These are phyloP conservation scores for Trametes polyzona DNA, from an alignment of 1,284 basidiomycete genomes.

Conservation along the genomic window DNA sequence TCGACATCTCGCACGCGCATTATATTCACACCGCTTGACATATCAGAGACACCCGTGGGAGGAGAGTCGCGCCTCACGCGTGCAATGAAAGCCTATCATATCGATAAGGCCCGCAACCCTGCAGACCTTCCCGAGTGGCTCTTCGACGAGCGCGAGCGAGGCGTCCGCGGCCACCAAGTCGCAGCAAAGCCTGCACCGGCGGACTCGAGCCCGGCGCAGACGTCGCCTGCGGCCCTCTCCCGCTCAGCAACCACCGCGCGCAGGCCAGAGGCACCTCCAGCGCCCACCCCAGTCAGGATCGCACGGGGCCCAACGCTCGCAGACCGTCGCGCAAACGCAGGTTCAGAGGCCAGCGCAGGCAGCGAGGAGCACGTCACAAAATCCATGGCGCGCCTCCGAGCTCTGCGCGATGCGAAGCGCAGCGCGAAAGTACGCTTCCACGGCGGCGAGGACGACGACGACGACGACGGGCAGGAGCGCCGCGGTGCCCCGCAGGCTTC, in stretches of 20 bases:
- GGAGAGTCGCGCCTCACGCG: constrained; percentile 62
- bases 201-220: neutral
- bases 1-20: neutral
- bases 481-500: neutral
- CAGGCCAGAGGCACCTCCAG: constrained; percentile 1
- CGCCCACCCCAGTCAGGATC: constrained; percentile 9
- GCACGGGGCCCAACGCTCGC: constrained; percentile 19
- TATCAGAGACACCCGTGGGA: constrained; percentile 56
- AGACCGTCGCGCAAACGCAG: constrained; percentile 12
- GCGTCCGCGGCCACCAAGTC: constrained; percentile 19
- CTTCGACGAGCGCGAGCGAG: constrained; percentile 60
- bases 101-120: constrained; percentile 59
- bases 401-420: constrained; percentile 58
- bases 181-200: neutral
- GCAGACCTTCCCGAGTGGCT: constrained; percentile 71
- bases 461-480: neutral
- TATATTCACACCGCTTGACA: constrained; percentile 7
- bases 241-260: constrained; percentile 13
- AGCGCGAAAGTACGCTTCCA: constrained; percentile 34
- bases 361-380: constrained; percentile 35
- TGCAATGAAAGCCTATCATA: constrained; percentile 71
- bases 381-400: constrained; percentile 53
- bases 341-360: constrained; percentile 3
- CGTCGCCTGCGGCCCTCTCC: constrained; percentile 2
- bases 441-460: constrained; percentile 14